A percentile compares a stretch with the other conserved stretches of the same genome.
phyloP scores from a whole-genome alignment of 371 early-diverging fungal species.

The Mortierella sp. region DNA sequence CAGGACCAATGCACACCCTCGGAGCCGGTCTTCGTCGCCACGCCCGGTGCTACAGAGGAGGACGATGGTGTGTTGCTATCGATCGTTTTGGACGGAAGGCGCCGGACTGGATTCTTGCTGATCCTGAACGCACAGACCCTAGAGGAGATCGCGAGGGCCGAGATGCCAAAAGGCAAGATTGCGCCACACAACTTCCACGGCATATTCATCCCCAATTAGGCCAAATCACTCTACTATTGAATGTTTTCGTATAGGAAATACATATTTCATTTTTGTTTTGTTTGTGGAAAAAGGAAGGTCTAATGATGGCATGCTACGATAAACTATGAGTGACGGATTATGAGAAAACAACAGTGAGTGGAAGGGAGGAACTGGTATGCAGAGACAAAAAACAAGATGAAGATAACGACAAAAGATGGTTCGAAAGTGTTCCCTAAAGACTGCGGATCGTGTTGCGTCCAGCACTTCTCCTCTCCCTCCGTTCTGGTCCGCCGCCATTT shows the following conservation, averaged over 20 bases:
- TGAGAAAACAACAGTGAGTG: not conserved
- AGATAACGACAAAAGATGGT: not conserved
- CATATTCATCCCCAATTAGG: constrained; percentile 20
- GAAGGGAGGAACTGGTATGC: not conserved
- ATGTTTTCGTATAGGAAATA: not conserved
- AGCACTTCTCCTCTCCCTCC: constrained; percentile 55
- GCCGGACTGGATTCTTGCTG: constrained; percentile 60
- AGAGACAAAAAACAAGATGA: not conserved
- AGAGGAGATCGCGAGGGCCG: constrained; percentile 63
- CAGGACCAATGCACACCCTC: constrained; percentile 62
- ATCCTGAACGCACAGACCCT: constrained; percentile 66
- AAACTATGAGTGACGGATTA: not conserved
- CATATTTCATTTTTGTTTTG: not conserved
- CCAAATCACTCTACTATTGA: no score
- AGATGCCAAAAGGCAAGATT: constrained; percentile 58
- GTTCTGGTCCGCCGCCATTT: constrained; percentile 36
- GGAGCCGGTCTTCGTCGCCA: constrained; percentile 74
- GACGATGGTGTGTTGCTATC: constrained; percentile 74
- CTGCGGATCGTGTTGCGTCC: constrained; percentile 55
- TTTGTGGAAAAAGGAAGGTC: not conserved
- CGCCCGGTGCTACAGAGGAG: constrained; percentile 58
- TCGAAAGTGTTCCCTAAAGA: constrained; percentile 6
- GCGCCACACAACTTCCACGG: constrained; percentile 68
- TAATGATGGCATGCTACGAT: constrained; percentile 1
- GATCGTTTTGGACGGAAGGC: constrained; percentile 59